Evolutionary conservation across 176 grass and related monocot species (phyloP).

Genomic region (Metroxylon sagu): DNA sequence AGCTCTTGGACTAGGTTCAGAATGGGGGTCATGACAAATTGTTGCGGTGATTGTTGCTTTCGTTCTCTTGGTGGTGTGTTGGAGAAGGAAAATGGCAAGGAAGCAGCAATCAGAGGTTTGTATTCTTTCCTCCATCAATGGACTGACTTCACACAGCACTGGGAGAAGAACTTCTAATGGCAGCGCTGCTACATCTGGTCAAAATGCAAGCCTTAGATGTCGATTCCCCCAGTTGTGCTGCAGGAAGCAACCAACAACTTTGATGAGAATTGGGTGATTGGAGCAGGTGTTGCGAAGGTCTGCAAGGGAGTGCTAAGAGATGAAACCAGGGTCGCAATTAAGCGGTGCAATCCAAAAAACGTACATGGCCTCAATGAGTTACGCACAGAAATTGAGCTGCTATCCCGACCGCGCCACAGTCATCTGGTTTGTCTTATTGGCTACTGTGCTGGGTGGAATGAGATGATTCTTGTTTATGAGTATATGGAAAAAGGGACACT

Average conservation of each 20-base stretch:
- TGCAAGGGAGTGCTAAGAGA: conserved; percentile 73
- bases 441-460: conserved; percentile 83
- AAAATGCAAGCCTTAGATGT: conserved; percentile 68
- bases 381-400: conserved; percentile 76
- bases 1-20: no score
- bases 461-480: conserved; percentile 96
- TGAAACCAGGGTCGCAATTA: conserved; percentile 84
- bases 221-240: conserved; percentile 53
- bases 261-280: conserved; percentile 86
- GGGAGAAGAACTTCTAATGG: conserved; percentile 62
- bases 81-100: no score
- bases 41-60: conserved; percentile 32
- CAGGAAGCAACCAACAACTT: conserved; percentile 91
- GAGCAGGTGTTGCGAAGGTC: conserved; percentile 84
- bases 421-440: conserved; percentile 89
- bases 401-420: conserved; percentile 77
- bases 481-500: conserved; percentile 94
- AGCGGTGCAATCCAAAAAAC: conserved; percentile 76
- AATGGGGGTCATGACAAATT: not conserved
- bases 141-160: conserved; percentile 64
- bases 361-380: conserved; percentile 92
- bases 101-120: no score
- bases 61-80: no score
- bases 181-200: conserved; percentile 59
- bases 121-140: conserved; percentile 49